A percentile compares a stretch with the other conserved stretches of the same genome.
Evolutionary conservation across 1,284 basidiomycete genomes (phyloP).

Genomic region (Pseudozyma flocculosa): DNA sequence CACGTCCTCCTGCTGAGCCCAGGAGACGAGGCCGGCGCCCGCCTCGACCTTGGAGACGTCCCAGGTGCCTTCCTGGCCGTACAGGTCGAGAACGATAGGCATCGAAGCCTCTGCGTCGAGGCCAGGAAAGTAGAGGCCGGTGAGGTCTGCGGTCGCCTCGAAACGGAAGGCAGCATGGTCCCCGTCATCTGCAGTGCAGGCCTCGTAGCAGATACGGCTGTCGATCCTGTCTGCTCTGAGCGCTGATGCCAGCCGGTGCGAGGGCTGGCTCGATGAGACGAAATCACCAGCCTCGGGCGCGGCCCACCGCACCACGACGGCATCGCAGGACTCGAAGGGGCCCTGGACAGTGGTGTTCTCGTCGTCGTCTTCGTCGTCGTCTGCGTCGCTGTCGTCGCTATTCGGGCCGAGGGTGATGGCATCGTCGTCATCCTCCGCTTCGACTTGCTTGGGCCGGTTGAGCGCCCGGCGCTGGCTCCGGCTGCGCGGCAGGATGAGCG

Average conservation of each 20-base stretch:
- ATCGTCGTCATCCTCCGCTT: slow-evolving; percentile 8
- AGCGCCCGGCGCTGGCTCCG: slow-evolving; percentile 3
- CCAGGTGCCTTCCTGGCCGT: not conserved
- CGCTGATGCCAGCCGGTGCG: too few relatives aligned
- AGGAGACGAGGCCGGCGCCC: slow-evolving; percentile 13
- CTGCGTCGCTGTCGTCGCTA: not conserved
- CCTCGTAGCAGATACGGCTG: slow-evolving; percentile 8
- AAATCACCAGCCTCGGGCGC: slow-evolving; percentile 15
- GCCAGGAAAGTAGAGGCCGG: slow-evolving; percentile 17
- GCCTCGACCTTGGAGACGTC: not conserved
- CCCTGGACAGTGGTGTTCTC: slow-evolving; percentile 5
- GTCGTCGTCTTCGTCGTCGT: not conserved
- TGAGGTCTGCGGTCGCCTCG: slow-evolving; percentile 11
- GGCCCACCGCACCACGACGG: slow-evolving; percentile 20
- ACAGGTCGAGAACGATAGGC: not conserved
- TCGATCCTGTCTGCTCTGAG: slow-evolving; percentile 2
- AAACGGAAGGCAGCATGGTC: slow-evolving; percentile 3
- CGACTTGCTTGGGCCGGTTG: slow-evolving; percentile 9
- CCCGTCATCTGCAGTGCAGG: not conserved
- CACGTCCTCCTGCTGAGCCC: not conserved
- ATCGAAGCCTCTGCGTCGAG: slow-evolving; percentile 6
- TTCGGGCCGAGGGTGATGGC: slow-evolving; percentile 5
- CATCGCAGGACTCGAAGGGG: slow-evolving; percentile 25
- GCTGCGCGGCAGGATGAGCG: slow-evolving; percentile 14
- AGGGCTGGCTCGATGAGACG: not conserved